phyloP scores from a whole-genome alignment of 495 filamentous ascomycete genomes.

The Neurospora africana region DNA sequence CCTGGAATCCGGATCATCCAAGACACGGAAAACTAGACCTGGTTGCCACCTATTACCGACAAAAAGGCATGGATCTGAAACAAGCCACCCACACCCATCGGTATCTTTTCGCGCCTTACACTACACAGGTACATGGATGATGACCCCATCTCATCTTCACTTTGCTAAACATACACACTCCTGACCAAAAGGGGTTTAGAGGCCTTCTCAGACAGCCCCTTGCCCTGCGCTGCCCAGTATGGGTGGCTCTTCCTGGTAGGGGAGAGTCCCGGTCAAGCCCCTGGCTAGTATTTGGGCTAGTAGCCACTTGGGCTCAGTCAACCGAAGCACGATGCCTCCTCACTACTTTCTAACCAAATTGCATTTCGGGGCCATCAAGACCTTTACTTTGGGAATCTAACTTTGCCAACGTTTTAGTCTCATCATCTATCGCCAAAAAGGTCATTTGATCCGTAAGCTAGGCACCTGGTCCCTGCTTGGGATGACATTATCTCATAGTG shows the following conservation, averaged over 20 bases:
- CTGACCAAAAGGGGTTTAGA: background rate
- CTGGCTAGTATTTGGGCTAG: background rate
- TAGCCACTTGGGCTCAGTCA: background rate
- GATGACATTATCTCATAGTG: constrained; percentile 3
- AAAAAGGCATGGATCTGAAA: background rate
- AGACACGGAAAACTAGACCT: background rate
- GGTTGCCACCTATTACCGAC: background rate
- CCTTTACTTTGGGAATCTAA: background rate
- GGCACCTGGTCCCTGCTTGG: background rate
- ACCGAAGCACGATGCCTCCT: background rate
- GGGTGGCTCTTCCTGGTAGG: background rate
- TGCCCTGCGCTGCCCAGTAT: background rate
- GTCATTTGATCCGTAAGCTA: background rate
- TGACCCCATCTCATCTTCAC: background rate
- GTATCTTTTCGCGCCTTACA: background rate
- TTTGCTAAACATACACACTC: background rate
- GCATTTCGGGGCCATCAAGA: background rate
- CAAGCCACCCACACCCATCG: background rate
- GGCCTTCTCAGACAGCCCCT: background rate
- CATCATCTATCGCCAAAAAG: background rate
- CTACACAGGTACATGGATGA: background rate
- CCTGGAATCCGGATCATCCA: background rate
- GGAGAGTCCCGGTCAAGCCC: background rate
- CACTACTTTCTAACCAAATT: background rate
- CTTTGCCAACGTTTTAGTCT: background rate